Evolutionary conservation across 345 rosid genomes (phyloP).

Genomic region (Jatropha curcas): DNA sequence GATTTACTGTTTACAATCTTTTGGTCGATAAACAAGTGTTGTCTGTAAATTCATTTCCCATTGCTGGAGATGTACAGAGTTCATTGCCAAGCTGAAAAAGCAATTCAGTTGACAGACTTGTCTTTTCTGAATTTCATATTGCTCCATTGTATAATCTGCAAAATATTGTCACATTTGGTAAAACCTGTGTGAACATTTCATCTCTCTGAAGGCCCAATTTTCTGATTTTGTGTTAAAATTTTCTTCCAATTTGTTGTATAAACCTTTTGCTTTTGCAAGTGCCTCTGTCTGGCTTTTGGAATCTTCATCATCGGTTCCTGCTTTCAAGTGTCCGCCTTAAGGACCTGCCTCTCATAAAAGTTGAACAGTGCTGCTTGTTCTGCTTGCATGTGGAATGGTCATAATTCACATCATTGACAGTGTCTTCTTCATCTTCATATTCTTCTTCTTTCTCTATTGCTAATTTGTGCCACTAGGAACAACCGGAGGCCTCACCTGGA

Average conservation of each 20-base stretch:
- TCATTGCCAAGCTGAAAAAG: constrained; percentile 41
- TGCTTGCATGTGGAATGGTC: neutral
- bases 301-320: constrained; percentile 8
- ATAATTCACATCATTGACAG: neutral
- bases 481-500: neutral
- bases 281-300: constrained; percentile 12
- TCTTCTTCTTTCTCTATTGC: neutral
- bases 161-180: constrained; percentile 51
- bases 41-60: constrained; percentile 62
- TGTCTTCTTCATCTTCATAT: neutral
- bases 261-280: constrained; percentile 19
- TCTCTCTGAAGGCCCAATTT: constrained; percentile 30
- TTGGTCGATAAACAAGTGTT: constrained; percentile 35
- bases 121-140: constrained; percentile 37
- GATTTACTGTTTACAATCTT: constrained; percentile 26
- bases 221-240: constrained; percentile 15
- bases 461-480: neutral
- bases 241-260: constrained; percentile 24
- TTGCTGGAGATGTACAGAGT: constrained; percentile 58
- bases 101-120: constrained; percentile 41
- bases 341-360: constrained; percentile 6
- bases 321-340: constrained; percentile 1
- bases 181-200: constrained; percentile 53
- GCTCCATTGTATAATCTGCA: constrained; percentile 50
- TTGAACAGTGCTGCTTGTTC: constrained; percentile 11